Evolutionary conservation across 768 basidiomycete genomes (phyloP), one percentile per base, ranked within the genome.

Genomic region (Lentinula sp.): DNA sequence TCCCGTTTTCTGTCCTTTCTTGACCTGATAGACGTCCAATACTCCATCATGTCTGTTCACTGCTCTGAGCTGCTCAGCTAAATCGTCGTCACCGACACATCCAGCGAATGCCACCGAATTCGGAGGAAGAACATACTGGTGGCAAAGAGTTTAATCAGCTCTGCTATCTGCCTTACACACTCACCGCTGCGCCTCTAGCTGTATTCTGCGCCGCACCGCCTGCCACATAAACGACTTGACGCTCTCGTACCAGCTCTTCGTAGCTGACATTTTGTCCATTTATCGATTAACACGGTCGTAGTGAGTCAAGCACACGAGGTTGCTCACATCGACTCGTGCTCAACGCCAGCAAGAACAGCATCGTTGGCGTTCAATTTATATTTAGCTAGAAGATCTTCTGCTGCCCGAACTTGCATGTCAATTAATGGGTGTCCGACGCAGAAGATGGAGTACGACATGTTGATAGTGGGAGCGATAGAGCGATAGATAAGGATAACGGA

Each of bases 151-250:
- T 28, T 48, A 56, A 45, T 12, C 6, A 28, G 23, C 3, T 28
- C 28, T 50, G 62, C 66, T 58, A 59, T 15, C 15, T 28, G 15
- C 13, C 4, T 15, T 13, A 87, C 86, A 65, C 33, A 64, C 87
- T 63, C 71, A 90, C 88, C 59, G 90, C 87, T 60, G 89, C 89
- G 61, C 81, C 88, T 51, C 89, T 84, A 58, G 88, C 88, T 65
- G 88, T 83, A 70, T 91, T 91, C 73, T 91, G 89, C 20, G 85
- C 83, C 15, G 90, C 89, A 64, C 89, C 89, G 59, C 89, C 89
- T 45, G 89, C 88, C 49, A 91, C 90, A 68, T 88, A 91, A 49
- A 80, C 81, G 61, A 86, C 78, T 51, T 81, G 63, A 70, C 82
- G 71, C 63, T 87, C 76, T 60, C 78, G 77, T 58, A 83, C 79